Evolutionary conservation across 179 eudicot genomes (phyloP), one percentile per base, ranked within the genome.

Genomic region (Heliamphora pulchella): DNA sequence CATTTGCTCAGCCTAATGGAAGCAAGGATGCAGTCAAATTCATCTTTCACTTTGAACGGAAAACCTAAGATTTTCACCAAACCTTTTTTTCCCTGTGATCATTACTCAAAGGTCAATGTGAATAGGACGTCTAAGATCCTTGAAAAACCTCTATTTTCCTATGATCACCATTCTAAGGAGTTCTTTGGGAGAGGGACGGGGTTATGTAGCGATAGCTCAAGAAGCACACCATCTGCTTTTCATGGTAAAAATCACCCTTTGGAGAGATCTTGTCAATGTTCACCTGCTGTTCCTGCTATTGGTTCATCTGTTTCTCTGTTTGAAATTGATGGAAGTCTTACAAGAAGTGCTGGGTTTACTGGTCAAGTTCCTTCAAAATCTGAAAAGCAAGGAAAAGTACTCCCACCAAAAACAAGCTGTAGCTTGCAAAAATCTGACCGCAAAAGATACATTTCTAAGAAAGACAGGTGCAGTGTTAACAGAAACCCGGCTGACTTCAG

Each of bases 1-100:
- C 89, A 84, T 61, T 77, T 89, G 79, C 86, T 89, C 8, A 86
- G 90, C 81, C 86, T 89, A 70, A 87, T 89, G 89, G 86, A 87
- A 70, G 84, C 82, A 18, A 80, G 90, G 47, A 74, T 70, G 72
- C 73, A 48, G 47, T 83, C 90, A 46, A 81, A 75, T 77, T 8
- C 84, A 46, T 62, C 84, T 8, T 81, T 74, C 20, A 78, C 75
- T 81, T 53, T 80, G 39, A 81, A 78, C 50, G 75, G 78, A 15
- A 85, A 77, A 2, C 71, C 59, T 17, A 81, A 78, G 75, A 10
- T 74, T 22, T 69, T 79, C 46, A 41, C 79, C 15, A 85, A 83
- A 81, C 86, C 88, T 55, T 84, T 84, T 13, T 62, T 82, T 65
- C 82, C 85, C 62, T 79, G 84, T 63, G 65, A 77, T 48, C 67